Evolutionary conservation across 345 rosid species (phyloP), one percentile per base, ranked within the genome.

Genomic region (Acer yangbiense): DNA sequence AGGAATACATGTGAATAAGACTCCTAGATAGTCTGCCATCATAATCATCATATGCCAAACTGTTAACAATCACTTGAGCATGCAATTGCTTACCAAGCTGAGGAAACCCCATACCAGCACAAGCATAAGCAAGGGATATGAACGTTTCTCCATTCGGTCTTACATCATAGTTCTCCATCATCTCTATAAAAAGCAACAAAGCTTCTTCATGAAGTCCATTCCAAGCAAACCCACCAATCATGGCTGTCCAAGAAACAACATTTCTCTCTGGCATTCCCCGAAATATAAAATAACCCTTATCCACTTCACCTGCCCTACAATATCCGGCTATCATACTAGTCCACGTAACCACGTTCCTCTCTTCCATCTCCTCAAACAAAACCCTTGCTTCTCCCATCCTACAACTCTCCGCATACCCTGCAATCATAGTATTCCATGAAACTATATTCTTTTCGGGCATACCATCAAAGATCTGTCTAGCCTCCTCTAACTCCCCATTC

Each of bases 71-170:
- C 72, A 90, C 79, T 63, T 83, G 88, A 61, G 93, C 84, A 71
- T 92, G 96, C 76, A 92, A 63, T 67, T 94, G 96, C 84, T 85
- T 72, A 65, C 93, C 91, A 77, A 89, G 88, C 75, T 35, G 72
- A 72, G 25, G 81, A 82, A 81, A 85, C 21, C 86, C 81, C 52
- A 80, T 76, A n/a, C 93, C 94, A 75, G 89, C 83, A 81, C 92
- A 92, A 74, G 93, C 92, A 89, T 92, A 92, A 70, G 90, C 85
- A 65, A 94, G 92, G 4, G 93, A 92, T 68, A 91, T 79, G 46
- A 88, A 84, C 17, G 97, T 90, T 86, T 94, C 97, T 17, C 77
- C 80, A 78, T 92, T 91, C 4, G 93, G 94, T 72, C 55, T 74
- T 50, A 83, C 25, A 2, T 76, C 75, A 71, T 68, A 48, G 62